Evolutionary conservation across 1,284 basidiomycete species (phyloP).

Genomic region (Ceratobasidium sp.): DNA sequence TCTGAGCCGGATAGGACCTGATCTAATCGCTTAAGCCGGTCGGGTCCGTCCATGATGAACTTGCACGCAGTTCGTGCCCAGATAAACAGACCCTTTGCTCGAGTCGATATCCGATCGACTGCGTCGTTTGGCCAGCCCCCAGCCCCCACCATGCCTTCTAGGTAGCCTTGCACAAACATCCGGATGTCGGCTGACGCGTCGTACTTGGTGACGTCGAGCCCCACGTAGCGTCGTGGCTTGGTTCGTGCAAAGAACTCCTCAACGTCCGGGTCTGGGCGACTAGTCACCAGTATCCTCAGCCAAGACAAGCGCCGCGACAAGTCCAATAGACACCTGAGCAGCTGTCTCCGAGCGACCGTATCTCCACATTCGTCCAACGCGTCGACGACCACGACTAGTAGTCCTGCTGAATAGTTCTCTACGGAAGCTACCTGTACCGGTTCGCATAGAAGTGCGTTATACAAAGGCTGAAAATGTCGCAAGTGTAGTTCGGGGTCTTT

Average conservation of each 20-base stretch:
- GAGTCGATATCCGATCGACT: constrained; percentile 34
- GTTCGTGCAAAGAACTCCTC: neutral
- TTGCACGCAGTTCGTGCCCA: too few relatives aligned
- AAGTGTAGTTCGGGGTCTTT: neutral
- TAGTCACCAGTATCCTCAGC: constrained; percentile 38
- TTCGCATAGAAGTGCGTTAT: neutral
- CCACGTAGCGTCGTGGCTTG: too few relatives aligned
- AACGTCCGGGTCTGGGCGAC: constrained; percentile 25
- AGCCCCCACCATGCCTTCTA: too few relatives aligned
- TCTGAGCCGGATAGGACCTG: too few relatives aligned
- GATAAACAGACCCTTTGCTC: too few relatives aligned
- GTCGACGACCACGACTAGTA: constrained; percentile 19
- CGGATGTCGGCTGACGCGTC: neutral
- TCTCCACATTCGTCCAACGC: neutral
- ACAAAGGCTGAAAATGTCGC: neutral
- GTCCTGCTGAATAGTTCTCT: neutral
- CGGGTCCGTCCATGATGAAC: neutral
- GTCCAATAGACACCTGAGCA: neutral
- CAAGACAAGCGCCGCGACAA: neutral
- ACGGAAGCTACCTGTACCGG: neutral
- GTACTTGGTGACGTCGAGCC: neutral
- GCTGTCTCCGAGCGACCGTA: neutral
- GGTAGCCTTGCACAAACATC: neutral
- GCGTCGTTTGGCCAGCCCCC: constrained; percentile 15
- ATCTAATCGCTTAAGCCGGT: neutral